Conservation (phyloP, 164 flowering plant genomes). For the Vitis cinerea region DNA sequence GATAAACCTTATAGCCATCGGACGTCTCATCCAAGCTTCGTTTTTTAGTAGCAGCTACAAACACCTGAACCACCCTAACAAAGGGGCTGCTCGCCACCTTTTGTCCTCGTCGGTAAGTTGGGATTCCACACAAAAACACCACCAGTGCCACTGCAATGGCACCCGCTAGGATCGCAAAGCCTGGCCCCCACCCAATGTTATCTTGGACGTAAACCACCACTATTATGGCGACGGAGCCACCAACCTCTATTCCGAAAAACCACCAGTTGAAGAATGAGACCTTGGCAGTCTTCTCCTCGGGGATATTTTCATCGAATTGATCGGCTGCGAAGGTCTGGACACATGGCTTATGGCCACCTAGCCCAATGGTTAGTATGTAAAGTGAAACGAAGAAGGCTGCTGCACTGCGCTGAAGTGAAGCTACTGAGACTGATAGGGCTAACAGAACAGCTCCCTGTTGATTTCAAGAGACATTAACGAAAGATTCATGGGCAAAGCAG, state of each 20-base stretch:
- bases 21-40: too few relatives aligned
- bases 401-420: not conserved
- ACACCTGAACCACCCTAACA: conserved; percentile 11
- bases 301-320: not conserved
- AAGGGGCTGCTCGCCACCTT: conserved; percentile 17
- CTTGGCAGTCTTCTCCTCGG: conserved; percentile 8
- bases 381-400: not conserved
- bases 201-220: conserved; percentile 25
- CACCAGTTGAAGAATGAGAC: conserved; percentile 33
- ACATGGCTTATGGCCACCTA: conserved; percentile 2
- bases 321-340: conserved; percentile 3
- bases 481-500: too few relatives aligned
- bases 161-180: conserved; percentile 14
- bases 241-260: conserved; percentile 21
- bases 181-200: conserved; percentile 18
- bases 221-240: conserved; percentile 19
- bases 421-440: not conserved
- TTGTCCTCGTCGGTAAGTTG: conserved; percentile 10
- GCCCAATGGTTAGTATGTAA: not conserved
- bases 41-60: conserved; percentile 18
- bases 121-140: conserved; percentile 13
- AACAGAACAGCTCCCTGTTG: not conserved
- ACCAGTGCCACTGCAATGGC: conserved; percentile 12
- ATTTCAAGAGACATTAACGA: too few relatives aligned
- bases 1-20: too few relatives aligned